Evolutionary conservation across 805 yeast species (phyloP), one percentile per base, ranked within the genome.

Genomic region (Zygoascus bituminiphila): DNA sequence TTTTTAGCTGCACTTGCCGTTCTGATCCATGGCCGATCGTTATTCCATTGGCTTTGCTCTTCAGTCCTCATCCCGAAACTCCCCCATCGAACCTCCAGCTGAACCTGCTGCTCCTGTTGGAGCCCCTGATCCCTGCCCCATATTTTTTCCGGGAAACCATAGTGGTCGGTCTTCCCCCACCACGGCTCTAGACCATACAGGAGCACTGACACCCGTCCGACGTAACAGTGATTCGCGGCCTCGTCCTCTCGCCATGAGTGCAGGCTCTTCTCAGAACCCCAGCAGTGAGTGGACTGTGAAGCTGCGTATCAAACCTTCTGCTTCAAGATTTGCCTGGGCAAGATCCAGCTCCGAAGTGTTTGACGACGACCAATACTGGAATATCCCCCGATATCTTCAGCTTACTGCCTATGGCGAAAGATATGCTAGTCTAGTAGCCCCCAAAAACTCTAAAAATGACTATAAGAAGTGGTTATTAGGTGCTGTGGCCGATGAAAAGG

Each of bases 351-450:
- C 21, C 17, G 26, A 29, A n/a, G 33, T 20, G 41, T 24, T 42
- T 22, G n/a, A 21, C 12, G 24, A 14, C 19, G 37, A 9, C 48
- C 49, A n/a, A 45, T 45, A 50, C 26, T 22, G 20, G 24, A 19
- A 21, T 20, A 44, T 56, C 31, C 59, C 59, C 17, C 31, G 51
- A 9, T 56, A 56, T 44, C 49, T 56, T 21, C 39, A 42, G 12
- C 40, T 33, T 12, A 56, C 59, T 4, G 55, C 53, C n/a, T 56
- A 54, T 44, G 59, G 59, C 31, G 59, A 56, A 39, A 53, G 58
- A 12, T 44, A 35, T 36, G n/a, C 17, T 4, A 23, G 42, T 9
- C n/a, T 44, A 4, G n/a, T 20, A 9, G 33, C 20, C 12, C 15
- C 38, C 9, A 10, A n/a, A 40, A 19, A 25, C n/a, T 17, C 19